Evolutionary conservation across 78 protist genomes (phyloP).

Genomic region (Pigoraptor vietnamica): DNA sequence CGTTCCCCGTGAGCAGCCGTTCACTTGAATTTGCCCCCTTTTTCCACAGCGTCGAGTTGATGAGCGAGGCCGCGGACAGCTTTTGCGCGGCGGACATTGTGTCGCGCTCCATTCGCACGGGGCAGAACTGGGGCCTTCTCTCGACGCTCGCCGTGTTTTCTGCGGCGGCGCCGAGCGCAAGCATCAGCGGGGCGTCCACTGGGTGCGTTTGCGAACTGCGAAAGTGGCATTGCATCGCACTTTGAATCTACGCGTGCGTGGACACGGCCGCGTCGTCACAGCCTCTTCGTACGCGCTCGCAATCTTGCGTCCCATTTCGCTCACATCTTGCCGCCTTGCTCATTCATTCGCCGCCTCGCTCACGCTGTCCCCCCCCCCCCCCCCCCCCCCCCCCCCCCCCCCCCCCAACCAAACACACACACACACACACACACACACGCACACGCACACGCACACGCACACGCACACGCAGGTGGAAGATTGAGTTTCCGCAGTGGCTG

Average conservation of each 20-base stretch:
- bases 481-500: background rate
- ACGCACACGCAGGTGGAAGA: background rate
- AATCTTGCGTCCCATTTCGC: too few species aligned
- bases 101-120: background rate
- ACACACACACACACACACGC: background rate
- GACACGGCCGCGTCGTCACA: too few species aligned
- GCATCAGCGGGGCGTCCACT: background rate
- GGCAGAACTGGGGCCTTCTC: background rate
- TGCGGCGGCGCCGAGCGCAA: background rate
- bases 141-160: background rate
- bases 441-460: background rate
- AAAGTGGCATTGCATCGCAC: too few species aligned
- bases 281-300: too few species aligned
- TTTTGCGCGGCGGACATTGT: background rate
- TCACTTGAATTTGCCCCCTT: too few species aligned
- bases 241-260: too few species aligned
- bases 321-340: too few species aligned
- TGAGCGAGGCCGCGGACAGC: background rate
- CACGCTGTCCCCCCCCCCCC: too few species aligned
- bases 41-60: background rate
- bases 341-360: too few species aligned
- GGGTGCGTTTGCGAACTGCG: background rate
- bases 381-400: too few species aligned
- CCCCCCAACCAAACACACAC: background rate
- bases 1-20: too few species aligned